phyloP scores from a whole-genome alignment of 1,139 yeast species.

The Hemisphaericaspora lyxosophila region DNA sequence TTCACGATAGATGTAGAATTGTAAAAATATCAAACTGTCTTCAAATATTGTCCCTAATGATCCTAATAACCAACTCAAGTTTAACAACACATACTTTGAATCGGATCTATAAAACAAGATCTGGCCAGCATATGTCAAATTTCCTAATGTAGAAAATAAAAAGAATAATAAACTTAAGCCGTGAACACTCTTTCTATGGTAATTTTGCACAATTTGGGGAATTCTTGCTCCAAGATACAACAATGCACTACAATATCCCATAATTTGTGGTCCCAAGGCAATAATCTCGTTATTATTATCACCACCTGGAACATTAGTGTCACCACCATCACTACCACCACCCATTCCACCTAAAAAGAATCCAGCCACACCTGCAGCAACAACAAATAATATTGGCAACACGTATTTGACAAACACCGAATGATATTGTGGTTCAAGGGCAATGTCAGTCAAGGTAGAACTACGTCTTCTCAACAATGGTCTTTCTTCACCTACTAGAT shows the following conservation, averaged over 20 bases:
- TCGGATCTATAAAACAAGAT: constrained; percentile 68
- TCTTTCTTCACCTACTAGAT: constrained; percentile 8
- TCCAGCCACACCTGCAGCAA: constrained; percentile 66
- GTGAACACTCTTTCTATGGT: constrained; percentile 64
- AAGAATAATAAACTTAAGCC: constrained; percentile 77
- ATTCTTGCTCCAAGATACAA: constrained; percentile 75
- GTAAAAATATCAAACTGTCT: constrained; percentile 61
- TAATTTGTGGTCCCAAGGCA: constrained; percentile 60
- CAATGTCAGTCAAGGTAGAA: constrained; percentile 45
- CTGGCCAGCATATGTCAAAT: constrained; percentile 74
- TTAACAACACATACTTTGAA: constrained; percentile 55
- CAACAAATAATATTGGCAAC: constrained; percentile 63
- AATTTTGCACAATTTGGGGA: constrained; percentile 76
- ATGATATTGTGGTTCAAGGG: constrained; percentile 42
- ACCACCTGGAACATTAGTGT: constrained; percentile 13
- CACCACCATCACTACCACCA: constrained; percentile 16
- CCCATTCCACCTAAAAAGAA: constrained; percentile 39
- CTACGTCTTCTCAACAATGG: constrained; percentile 41
- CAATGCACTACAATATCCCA: constrained; percentile 71
- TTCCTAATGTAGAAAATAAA: constrained; percentile 72
- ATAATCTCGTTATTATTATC: constrained; percentile 21
- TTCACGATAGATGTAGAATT: constrained; percentile 59
- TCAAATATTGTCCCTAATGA: constrained; percentile 72
- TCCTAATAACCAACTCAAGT: constrained; percentile 74
- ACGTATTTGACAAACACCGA: constrained; percentile 52